Conservation (phyloP, 805 yeast species). For the Hanseniaspora pseudoguilliermondii region DNA sequence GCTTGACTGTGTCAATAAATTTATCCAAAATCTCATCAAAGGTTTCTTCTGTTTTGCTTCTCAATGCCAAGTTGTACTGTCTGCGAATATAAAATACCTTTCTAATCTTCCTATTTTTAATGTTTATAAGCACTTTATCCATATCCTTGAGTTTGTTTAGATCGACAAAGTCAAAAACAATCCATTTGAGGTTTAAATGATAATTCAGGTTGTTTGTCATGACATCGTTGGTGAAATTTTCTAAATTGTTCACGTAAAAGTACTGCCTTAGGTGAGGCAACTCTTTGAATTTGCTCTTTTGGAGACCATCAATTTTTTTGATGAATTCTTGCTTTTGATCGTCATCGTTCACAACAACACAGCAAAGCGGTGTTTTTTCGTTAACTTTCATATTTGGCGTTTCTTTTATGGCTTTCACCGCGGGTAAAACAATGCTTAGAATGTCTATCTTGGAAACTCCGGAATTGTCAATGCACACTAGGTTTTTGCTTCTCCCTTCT, state of each 20-base stretch:
- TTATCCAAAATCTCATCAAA: background rate
- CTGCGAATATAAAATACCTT: background rate
- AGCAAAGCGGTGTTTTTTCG: background rate
- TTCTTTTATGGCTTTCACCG: background rate
- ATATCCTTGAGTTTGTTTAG: background rate
- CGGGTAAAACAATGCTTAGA: background rate
- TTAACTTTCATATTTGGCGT: background rate
- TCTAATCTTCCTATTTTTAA: background rate
- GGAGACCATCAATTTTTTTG: background rate
- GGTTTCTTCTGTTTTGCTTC: background rate
- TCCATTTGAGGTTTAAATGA: background rate
- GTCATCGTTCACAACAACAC: background rate
- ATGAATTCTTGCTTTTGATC: background rate
- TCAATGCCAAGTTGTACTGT: background rate
- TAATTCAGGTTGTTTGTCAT: background rate
- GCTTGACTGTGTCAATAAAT: background rate
- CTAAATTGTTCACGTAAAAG: background rate
- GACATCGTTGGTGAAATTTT: background rate
- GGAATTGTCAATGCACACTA: background rate
- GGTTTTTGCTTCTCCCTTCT: background rate
- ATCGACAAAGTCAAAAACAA: background rate
- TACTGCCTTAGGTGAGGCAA: background rate
- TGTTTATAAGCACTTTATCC: background rate
- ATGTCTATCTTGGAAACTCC: background rate
- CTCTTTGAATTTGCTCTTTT: background rate